Percentiles rank a stretch among this genome's conserved stretches.
Evolutionary conservation across 176 grass and related monocot genomes (phyloP).

Genomic region (Cymbopogon citratus): DNA sequence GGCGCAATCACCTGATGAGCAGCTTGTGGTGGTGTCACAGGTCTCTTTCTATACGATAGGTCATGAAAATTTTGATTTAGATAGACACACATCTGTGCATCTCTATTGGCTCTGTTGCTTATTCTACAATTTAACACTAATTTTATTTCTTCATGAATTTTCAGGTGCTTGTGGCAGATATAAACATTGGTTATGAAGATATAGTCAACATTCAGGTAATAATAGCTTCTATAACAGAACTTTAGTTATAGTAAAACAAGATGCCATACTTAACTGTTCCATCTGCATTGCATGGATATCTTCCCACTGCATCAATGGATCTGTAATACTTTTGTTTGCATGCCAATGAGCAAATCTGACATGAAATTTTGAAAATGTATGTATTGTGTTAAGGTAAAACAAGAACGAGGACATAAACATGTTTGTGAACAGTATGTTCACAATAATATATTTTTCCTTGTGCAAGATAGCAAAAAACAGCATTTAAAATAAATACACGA

Average conservation of each 20-base stretch:
- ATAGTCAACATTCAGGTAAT: conserved; percentile 92
- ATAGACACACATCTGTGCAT: background rate
- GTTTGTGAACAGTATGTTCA: background rate
- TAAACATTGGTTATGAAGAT: conserved; percentile 98
- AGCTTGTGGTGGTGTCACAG: conserved; percentile 93
- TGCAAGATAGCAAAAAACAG: background rate
- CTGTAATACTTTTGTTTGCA: background rate
- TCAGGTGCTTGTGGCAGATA: conserved; percentile 95
- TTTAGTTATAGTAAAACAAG: background rate
- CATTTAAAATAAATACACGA: background rate
- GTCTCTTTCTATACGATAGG: conserved; percentile 23
- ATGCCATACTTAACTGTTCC: background rate
- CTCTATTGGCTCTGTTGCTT: background rate
- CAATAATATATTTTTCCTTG: background rate
- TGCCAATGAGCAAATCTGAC: background rate
- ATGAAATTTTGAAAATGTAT: background rate
- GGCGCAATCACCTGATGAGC: conserved; percentile 78
- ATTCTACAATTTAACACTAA: background rate
- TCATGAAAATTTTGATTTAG: background rate
- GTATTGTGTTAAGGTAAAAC: background rate
- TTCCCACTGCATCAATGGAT: background rate
- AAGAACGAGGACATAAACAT: background rate
- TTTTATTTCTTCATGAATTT: conserved; percentile 23
- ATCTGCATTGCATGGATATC: background rate
- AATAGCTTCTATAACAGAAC: background rate